Evolutionary conservation across 192 early-diverging fungal species (phyloP), one percentile per base, ranked within the genome.

Genomic region (Podila minutissima): DNA sequence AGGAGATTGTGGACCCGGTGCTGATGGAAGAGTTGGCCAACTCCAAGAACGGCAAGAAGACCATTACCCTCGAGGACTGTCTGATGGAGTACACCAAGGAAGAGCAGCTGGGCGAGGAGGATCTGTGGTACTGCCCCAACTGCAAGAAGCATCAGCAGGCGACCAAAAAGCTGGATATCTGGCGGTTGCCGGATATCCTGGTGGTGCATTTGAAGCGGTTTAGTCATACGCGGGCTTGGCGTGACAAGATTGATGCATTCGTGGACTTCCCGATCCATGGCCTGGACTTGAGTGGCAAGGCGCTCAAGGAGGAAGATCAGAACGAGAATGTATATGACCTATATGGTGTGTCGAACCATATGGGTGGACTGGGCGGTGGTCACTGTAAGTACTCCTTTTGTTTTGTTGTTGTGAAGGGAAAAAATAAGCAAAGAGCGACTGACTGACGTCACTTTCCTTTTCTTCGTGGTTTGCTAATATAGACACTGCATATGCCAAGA

Each of bases 121-220:
- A 99, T 79, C 86, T 86, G 38, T 99, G 98, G 98, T 79, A 89
- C 58, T 99, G 98, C 67, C 94, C 97, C 19, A 73, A 82, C 51
- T 98, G 97, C 83, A 81, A 81, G 67, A 69, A 81, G 51, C 77
- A 81, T 19, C 77, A 81, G 35, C 93, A 95, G 69, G 76, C 85
- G 7, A 92, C 89, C 28, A 99, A 99, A 74, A 86, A 84, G 33
- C 79, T 97, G 24, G 87, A 90, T 20, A 87, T 99, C 26, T 92
- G 94, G 10, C 86, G 89, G 10, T 81, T 98, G 28, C 98, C 98
- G 0, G 87, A 92, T 37, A 91, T 99, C 37, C 86, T 99, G 12
- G 83, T 98, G 26, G 89, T 99, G 49, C 96, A 98, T 74, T 71
- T 99, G 65, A 99, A 99, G 82, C 89, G 97, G 64, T 99, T 98